phyloP scores from a whole-genome alignment of 306 rosid species.

The Astragalus glycyphyllos region DNA sequence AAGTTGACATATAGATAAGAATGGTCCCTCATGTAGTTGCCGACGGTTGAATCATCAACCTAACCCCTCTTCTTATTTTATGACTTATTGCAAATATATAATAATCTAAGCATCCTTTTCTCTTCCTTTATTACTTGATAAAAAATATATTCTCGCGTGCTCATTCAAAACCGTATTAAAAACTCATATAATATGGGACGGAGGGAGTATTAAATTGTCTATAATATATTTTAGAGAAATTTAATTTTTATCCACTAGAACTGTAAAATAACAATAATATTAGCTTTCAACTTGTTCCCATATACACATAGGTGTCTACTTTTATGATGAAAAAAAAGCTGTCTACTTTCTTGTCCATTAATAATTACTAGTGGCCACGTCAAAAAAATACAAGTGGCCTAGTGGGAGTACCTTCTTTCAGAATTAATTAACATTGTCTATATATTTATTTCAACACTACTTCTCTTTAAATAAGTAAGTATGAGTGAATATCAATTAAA shows the following conservation, averaged over 20 bases:
- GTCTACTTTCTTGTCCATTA: too few relatives aligned
- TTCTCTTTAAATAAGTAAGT: background rate
- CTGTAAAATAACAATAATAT: too few relatives aligned
- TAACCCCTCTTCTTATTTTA: background rate
- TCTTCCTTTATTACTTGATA: background rate
- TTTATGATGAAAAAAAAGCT: too few relatives aligned
- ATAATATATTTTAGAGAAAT: too few relatives aligned
- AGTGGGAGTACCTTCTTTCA: background rate
- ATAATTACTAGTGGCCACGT: too few relatives aligned
- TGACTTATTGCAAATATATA: background rate
- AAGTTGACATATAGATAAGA: conserved; percentile 32
- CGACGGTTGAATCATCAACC: background rate
- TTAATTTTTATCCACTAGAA: too few relatives aligned
- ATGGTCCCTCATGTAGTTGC: background rate
- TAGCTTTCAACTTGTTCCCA: too few relatives aligned
- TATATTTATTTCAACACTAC: background rate
- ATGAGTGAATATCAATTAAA: background rate
- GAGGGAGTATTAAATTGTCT: too few relatives aligned
- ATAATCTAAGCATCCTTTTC: conserved; percentile 5
- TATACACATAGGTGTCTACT: too few relatives aligned
- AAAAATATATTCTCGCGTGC: background rate
- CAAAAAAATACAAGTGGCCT: too few relatives aligned
- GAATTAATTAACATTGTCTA: background rate
- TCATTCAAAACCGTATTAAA: background rate
- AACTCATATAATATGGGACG: too few relatives aligned